phyloP scores from a whole-genome alignment of 2,329 filamentous ascomycete genomes.

The Daldinia sp. region DNA sequence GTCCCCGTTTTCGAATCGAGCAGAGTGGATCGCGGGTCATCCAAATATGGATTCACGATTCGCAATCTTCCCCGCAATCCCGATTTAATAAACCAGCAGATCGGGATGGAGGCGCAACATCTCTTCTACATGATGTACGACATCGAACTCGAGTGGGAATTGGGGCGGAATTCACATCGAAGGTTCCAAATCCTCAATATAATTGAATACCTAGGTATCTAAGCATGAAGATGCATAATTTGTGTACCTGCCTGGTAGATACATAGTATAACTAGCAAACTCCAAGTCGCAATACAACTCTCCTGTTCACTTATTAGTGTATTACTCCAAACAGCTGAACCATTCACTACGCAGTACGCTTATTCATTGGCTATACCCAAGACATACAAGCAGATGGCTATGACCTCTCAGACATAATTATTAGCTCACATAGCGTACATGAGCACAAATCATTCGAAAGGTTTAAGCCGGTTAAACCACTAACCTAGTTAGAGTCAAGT shows the following conservation, averaged over 20 bases:
- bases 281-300: no score
- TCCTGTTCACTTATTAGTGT: no score
- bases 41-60: conserved; percentile 23
- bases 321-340: not conserved
- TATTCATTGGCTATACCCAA: not conserved
- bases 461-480: conserved; percentile 24
- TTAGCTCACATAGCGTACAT: not conserved
- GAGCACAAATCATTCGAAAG: conserved; percentile 17
- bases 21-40: conserved; percentile 24
- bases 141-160: conserved; percentile 8
- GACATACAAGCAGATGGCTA: not conserved
- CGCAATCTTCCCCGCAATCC: conserved; percentile 36
- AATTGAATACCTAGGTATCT: not conserved
- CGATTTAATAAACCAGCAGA: conserved; percentile 25
- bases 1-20: conserved; percentile 23
- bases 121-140: conserved; percentile 7
- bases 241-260: no score
- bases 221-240: not conserved
- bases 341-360: not conserved
- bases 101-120: conserved; percentile 20
- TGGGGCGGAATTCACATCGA: conserved; percentile 8
- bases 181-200: not conserved
- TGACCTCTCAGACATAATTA: not conserved
- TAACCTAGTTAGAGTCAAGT: conserved; percentile 13
- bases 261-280: no score